These are phyloP conservation scores for Microthlaspi erraticum DNA, from an alignment of 345 rosid species.

Conservation along the genomic window DNA sequence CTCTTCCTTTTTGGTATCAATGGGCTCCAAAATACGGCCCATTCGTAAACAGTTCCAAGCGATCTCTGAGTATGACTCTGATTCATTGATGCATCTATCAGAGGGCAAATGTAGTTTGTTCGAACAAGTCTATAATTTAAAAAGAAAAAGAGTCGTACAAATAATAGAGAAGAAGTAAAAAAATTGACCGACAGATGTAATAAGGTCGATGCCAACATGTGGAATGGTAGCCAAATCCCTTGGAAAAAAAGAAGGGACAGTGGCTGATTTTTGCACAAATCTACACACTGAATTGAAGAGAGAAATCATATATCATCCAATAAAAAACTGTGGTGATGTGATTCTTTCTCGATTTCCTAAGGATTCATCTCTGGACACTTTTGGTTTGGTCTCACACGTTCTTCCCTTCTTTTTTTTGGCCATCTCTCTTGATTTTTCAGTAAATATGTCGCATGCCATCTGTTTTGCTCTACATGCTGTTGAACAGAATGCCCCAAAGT, in stretches of 20 bases:
- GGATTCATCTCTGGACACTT: background rate
- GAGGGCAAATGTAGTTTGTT: no score
- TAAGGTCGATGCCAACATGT: background rate
- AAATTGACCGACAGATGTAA: slow-evolving; percentile 5
- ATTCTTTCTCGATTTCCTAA: background rate
- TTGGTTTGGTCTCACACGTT: background rate
- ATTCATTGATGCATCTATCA: no score
- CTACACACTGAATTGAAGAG: background rate
- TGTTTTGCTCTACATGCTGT: slow-evolving; percentile 20
- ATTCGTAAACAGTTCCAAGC: no score
- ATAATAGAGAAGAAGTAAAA: background rate
- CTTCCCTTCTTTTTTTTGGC: slow-evolving; percentile 16
- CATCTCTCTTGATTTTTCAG: background rate
- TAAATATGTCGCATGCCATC: slow-evolving; percentile 25
- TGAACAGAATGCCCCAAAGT: slow-evolving; percentile 38
- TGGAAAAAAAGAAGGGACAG: background rate
- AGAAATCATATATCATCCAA: background rate
- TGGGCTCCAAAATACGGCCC: no score
- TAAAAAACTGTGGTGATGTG: slow-evolving; percentile 13
- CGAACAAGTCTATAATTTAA: no score
- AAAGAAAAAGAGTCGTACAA: background rate
- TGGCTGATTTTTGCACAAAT: background rate
- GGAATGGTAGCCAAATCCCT: background rate
- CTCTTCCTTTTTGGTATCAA: no score
- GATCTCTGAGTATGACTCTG: no score